Evolutionary conservation across 768 basidiomycete genomes (phyloP), one percentile per base, ranked within the genome.

Genomic region (Mycena leptocephala): DNA sequence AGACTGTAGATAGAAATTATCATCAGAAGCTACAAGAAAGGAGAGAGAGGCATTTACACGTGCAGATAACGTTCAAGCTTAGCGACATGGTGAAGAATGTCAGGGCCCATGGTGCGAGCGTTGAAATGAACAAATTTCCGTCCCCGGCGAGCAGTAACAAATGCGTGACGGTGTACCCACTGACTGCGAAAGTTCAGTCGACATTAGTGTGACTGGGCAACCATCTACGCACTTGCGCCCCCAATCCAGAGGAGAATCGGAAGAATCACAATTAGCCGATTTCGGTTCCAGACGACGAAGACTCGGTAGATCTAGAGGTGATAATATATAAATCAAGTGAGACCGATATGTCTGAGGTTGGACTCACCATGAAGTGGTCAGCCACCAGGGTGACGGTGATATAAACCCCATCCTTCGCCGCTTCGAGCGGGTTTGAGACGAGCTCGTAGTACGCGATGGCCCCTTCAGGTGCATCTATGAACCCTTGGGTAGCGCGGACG

Each of bases 321-420:
- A 46, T 7, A 33, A 18, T 35, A 37, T 37, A 0, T 37, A 20
- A 22, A 39, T 41, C 10, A 22, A 48, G 26, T 35, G 22, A 53
- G 24, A 13, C 8, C 35, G 33, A 35, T 14, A 32, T 14, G 22
- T 4, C 33, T 11, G 35, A 63, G 22, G n/a, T 20, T n/a, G n/a
- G 62, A 28, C n/a, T 28, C 56, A 77, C 72, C 33, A 77, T 39
- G 56, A 77, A 77, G 24, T 41, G 26, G 43, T 77, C 76, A 13
- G 48, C 72, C 4, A 41, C 43, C 39, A 74, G 33, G 5, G 76
- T 77, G 7, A 77, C 22, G 10, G 51, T 64, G 2, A 74, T 35
- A 20, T 77, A 77, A 24, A 74, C 63, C 8, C 62, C 69, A 11
- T 30, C 64, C 22, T 74, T 74, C 20, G 76, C 76, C 9, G 63